Evolutionary conservation across 352 stramenopile genomes (phyloP).

Genomic region (Globisporangium orthogonon): DNA sequence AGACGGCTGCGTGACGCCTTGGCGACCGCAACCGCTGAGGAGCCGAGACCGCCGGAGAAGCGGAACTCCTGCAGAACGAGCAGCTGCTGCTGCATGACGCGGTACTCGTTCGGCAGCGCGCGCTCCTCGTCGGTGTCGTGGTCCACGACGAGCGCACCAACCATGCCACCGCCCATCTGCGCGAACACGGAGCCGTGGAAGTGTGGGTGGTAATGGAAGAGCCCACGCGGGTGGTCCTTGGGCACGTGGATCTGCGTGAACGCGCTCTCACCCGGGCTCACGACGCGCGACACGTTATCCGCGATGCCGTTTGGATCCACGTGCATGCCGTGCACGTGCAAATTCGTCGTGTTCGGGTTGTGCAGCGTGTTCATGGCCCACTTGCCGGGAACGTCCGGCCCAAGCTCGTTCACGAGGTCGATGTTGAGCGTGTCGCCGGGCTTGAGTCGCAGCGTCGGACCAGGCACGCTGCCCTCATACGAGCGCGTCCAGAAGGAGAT

Average conservation of each 20-base stretch:
- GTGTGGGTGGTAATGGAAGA: slow-evolving; percentile 86
- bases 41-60: slow-evolving; percentile 50
- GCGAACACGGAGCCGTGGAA: slow-evolving; percentile 68
- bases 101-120: slow-evolving; percentile 32
- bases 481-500: slow-evolving; percentile 68
- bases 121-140: slow-evolving; percentile 24
- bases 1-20: slow-evolving; percentile 44
- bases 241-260: slow-evolving; percentile 51
- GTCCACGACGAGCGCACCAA: slow-evolving; percentile 56
- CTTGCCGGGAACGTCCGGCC: slow-evolving; percentile 23
- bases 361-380: slow-evolving; percentile 59
- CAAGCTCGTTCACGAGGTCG: slow-evolving; percentile 48
- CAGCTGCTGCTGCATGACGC: slow-evolving; percentile 38
- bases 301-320: slow-evolving; percentile 69
- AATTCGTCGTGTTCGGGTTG: slow-evolving; percentile 69
- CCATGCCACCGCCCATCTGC: slow-evolving; percentile 75
- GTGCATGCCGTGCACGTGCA: slow-evolving; percentile 83
- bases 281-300: slow-evolving; percentile 70
- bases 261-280: slow-evolving; percentile 39
- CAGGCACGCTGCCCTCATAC: slow-evolving; percentile 56
- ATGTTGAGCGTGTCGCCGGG: slow-evolving; percentile 63
- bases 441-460: slow-evolving; percentile 49
- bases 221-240: slow-evolving; percentile 50
- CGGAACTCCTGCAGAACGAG: slow-evolving; percentile 57
- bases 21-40: slow-evolving; percentile 38